Percentiles rank a stretch among this genome's conserved stretches.
Evolutionary conservation across 2,329 filamentous ascomycete genomes (phyloP).

Genomic region (Verticillium nonalfalfae): DNA sequence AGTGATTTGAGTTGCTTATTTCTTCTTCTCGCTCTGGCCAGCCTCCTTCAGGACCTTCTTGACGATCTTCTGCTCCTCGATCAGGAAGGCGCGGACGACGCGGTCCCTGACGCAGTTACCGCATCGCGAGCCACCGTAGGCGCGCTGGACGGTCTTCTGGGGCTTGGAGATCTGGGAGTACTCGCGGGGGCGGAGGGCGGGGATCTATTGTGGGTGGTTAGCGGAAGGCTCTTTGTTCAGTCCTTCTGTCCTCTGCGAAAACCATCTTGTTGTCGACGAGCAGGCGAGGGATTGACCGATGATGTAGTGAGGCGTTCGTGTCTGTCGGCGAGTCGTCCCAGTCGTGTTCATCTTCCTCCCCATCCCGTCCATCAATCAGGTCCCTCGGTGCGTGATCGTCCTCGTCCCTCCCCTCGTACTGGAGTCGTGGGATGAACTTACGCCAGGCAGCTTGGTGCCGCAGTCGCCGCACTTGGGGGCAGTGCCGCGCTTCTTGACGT

Average conservation of each 20-base stretch:
- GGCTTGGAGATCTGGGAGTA: constrained; percentile 96
- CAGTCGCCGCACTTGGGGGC: constrained; percentile 99
- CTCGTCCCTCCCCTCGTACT: background rate
- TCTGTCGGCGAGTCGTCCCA: background rate
- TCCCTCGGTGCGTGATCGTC: background rate
- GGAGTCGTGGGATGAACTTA: constrained; percentile 52
- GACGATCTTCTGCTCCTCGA: constrained; percentile 99
- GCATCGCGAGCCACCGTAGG: constrained; percentile 98
- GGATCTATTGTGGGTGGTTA: constrained; percentile 52
- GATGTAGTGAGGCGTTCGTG: background rate
- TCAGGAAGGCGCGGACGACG: constrained; percentile 96
- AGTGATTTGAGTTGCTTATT: constrained; percentile 45
- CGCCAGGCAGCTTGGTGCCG: constrained; percentile 92
- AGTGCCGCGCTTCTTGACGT: constrained; percentile 99
- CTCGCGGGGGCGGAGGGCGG: constrained; percentile 95
- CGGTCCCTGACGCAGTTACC: constrained; percentile 98
- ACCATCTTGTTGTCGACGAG: background rate
- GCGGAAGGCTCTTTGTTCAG: background rate
- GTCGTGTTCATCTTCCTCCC: background rate
- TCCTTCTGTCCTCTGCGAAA: background rate
- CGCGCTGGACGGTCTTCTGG: constrained; percentile 98
- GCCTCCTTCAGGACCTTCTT: constrained; percentile 99
- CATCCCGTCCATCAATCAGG: background rate
- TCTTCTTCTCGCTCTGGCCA: constrained; percentile 66
- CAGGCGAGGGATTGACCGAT: background rate